These are phyloP conservation scores for Pneumocystis oryctolagi DNA, from an alignment of 1,139 yeast genomes.

Conservation along the genomic window DNA sequence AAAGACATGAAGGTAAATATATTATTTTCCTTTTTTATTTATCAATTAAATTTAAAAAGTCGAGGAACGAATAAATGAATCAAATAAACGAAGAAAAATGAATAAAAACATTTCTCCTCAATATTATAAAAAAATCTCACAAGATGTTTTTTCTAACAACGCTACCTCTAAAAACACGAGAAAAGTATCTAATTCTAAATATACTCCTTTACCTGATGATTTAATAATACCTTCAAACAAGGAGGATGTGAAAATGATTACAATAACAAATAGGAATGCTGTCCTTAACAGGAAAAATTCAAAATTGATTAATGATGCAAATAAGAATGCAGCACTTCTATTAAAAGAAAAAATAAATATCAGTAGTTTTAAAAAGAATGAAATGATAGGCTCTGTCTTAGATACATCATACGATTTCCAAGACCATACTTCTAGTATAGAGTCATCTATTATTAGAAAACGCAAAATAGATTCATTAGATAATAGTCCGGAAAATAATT, in stretches of 20 bases:
- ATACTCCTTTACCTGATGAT: constrained; percentile 13
- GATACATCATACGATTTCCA: constrained; percentile 2
- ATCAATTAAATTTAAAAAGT: constrained; percentile 26
- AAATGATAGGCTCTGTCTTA: constrained; percentile 7
- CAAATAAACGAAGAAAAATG: constrained; percentile 43
- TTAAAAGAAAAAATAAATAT: constrained; percentile 13
- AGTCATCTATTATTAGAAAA: not conserved
- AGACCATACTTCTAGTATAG: constrained; percentile 11
- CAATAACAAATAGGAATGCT: constrained; percentile 1
- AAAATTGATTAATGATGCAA: constrained; percentile 5
- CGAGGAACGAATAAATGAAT: constrained; percentile 52
- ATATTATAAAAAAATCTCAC: constrained; percentile 11
- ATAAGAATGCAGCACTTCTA: constrained; percentile 8
- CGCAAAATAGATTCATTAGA: not conserved
- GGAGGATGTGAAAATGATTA: constrained; percentile 5
- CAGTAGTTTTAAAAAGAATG: constrained; percentile 15
- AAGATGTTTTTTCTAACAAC: constrained; percentile 8
- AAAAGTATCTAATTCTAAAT: constrained; percentile 12
- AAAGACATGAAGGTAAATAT: constrained; percentile 29
- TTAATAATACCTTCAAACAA: constrained; percentile 2
- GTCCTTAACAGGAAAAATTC: not conserved
- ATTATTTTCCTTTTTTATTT: not conserved
- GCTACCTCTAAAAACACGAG: constrained; percentile 4
- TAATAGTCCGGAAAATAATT: not conserved
- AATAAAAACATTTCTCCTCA: constrained; percentile 15